Base-by-base conservation (phyloP, 169 alveolate genomes). In the Plasmodium malariae region DNA sequence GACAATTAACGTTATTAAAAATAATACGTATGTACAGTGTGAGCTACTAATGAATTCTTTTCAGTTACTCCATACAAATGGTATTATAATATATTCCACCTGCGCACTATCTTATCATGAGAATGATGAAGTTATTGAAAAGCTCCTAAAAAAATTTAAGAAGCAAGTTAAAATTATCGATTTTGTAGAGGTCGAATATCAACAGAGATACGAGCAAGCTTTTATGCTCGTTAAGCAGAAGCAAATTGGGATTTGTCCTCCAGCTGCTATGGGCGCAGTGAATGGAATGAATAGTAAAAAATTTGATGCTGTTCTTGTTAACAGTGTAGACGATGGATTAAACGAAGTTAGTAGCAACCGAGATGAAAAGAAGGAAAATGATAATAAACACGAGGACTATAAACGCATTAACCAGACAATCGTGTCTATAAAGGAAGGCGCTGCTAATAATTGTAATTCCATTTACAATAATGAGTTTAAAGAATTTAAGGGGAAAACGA, bases 101-200 rank as follows among this genome's bases (percentile, higher is more conserved):
- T 93, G 97, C 37, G 94, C 97, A 3, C 54, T 95, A 55, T 94
- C 93, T 57, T 91, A 89, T 26, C 40, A 80, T 30, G 97, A 95
- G 48, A 95, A 95, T 59, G 97, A 94, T 49, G 48, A 74, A 59
- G 92, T 88, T 54, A 71, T 65, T 37, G 89, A 78, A 55, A 43
- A 43, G 40, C 14, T 68, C 14, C 17, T 48, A 17, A 45, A 36
- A 24, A 70, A 55, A 63, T 69, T 51, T 57, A 48, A 55, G 43
- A 73, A 73, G 28, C 32, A 57, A 28, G 80, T 71, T 6, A 6
- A 59, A 55, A 65, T 71, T 63, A 40, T 83, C 3, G 87, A 83
- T 24, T 70, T 72, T 57, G 19, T 71, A 45, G 45, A 71, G 24
- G 85, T 55, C 9, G 87, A 70, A 21, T 63, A 45, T 59, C 26